Base-by-base conservation (phyloP, 805 yeast species). In the Teunomyces gatunensis region DNA sequence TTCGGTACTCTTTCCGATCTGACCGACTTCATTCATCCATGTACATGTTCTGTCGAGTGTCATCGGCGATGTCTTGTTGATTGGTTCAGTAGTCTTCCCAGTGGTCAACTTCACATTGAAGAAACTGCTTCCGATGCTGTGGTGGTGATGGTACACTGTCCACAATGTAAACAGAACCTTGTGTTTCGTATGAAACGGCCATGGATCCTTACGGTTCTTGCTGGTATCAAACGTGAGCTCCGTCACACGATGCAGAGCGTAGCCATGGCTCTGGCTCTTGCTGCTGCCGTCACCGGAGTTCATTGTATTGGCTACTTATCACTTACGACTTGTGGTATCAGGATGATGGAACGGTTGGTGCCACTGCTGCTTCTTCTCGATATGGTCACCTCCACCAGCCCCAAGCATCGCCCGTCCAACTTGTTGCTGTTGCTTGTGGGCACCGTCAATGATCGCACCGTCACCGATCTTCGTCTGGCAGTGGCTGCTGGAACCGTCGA, bases 261-360 rank as follows among this genome's bases (percentile, higher is more conserved):
- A 6, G 64, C 65, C 6, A 41, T 71, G 4, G 57, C 66, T 44
- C 42, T 70, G n/a, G 73, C 68, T 1, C 15, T 71, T n/a, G 56
- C 73, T 2, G 68, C 74, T 3, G 75, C 75, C 1, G 59, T 65
- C 6, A 66, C 76, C 1, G 77, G 77, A 2, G 54, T 71, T 1
- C 54, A 69, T 5, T 64, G 73, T 7, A 60, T 69, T 65, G 72
- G 74, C 0, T 68, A 68, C 48, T 60, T 71, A 27, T 74, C 70
- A 1, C 52, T 73, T 10, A 65, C 75, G 0, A 56, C 71, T 0
- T 60, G 68, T 45, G 76, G 77, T 1, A 51, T 69, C 21, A 65
- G 63, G 36, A 67, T 70, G 49, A 57, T 71, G 60, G 73, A 69
- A 46, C 59, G 64, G 35, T 39, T 72, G 5, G 57, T 70, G 10